phyloP scores from a whole-genome alignment of 176 grass and related monocot species.

The Zea luxurians region DNA sequence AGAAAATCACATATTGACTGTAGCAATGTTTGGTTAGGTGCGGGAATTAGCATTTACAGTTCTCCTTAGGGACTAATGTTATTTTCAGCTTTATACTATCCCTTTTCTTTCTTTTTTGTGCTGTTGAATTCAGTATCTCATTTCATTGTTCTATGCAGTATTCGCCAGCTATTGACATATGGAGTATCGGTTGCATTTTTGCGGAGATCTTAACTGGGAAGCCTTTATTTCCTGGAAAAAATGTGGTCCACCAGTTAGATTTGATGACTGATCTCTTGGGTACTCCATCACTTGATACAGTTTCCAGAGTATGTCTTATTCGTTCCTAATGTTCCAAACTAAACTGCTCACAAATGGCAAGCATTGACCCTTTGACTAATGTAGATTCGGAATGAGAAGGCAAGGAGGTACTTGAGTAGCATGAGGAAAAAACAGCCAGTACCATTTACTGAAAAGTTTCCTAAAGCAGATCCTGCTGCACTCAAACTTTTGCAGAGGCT shows the following conservation, averaged over 20 bases:
- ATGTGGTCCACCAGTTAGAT: conserved; percentile 99
- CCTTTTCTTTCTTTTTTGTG: background rate
- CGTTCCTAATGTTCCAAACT: conserved; percentile 28
- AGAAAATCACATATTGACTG: conserved; percentile 19
- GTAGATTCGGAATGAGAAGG: conserved; percentile 97
- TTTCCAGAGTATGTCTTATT: conserved; percentile 68
- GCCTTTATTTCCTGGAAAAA: conserved; percentile 98
- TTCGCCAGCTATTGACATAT: conserved; percentile 98
- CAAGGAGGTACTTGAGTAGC: conserved; percentile 81
- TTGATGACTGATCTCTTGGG: conserved; percentile 99
- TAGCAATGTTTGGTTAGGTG: conserved; percentile 8
- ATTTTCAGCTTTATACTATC: conserved; percentile 27
- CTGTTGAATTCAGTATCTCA: conserved; percentile 31
- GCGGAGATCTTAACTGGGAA: conserved; percentile 90
- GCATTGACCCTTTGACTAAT: conserved; percentile 36
- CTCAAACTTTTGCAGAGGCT: conserved; percentile 83
- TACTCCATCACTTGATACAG: conserved; percentile 74
- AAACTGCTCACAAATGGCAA: conserved; percentile 29
- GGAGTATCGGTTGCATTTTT: conserved; percentile 99
- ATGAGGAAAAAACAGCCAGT: conserved; percentile 82
- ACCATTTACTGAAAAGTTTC: conserved; percentile 84
- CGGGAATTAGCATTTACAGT: conserved; percentile 25
- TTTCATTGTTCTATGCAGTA: conserved; percentile 67
- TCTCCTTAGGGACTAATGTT: conserved; percentile 35
- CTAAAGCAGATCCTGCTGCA: conserved; percentile 83